Base-by-base conservation (phyloP, 768 basidiomycete genomes). In the Sporobolomyces pararoseus region DNA sequence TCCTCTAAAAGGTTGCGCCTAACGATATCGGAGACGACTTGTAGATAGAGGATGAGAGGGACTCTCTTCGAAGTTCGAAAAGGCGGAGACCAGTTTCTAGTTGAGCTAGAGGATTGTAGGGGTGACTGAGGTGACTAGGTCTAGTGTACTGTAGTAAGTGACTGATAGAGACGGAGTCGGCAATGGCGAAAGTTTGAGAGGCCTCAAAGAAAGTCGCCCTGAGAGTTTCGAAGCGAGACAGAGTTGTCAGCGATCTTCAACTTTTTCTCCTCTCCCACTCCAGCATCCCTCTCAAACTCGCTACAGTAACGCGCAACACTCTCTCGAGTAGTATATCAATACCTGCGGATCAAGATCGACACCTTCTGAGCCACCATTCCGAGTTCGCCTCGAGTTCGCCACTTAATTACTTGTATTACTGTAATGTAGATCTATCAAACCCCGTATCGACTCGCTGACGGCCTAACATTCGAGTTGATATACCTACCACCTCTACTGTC, bases 1-100 rank as follows among this genome's bases (percentile, higher is more conserved):
- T n/a, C 27, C 42, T 16, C 42, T 13, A 2, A 42, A 29, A 14
- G 39, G 58, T 29, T 34, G 58, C 57, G 65, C 65, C 65, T 66
- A 60, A 59, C 65, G 65, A 27, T 39, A 31, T 66, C 65, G 65
- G 65, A 66, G 65, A 58, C 65, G 39, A 32, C 65, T 66, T 44
- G 23, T 17, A 34, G 50, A 4, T 23, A 12, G 32, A 34, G 19
- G 25, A 12, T 32, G 50, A 37, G n/a, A 10, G 49, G 5, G 59
- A 9, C 39, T 9, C 39, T 42, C 39, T 42, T 42, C 17, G 39
- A 42, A 42, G n/a, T n/a, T 53, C 52, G 52, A 47, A n/a, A 23
- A 23, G 46, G 46, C 14, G 16, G 6, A 7, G 7, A n/a, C 23
- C 32, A 13, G 17, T 12, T 14, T 29, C 6, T 9, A 25, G 52